Conservation (phyloP, 306 rosid species). For the Prunus padus region DNA sequence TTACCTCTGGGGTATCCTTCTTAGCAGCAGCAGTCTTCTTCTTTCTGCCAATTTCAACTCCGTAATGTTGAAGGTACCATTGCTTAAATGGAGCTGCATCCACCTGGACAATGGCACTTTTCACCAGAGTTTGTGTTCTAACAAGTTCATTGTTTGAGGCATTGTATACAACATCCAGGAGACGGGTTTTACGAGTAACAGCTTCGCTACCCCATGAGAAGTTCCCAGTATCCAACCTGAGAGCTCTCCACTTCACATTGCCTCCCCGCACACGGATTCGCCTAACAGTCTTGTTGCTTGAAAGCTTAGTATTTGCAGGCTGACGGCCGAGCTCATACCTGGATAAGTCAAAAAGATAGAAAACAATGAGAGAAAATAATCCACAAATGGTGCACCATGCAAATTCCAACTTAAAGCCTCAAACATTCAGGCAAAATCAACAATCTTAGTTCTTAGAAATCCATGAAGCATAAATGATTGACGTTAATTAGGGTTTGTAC, state of each 20-base stretch:
- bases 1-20: slow-evolving; percentile 44
- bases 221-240: slow-evolving; percentile 49
- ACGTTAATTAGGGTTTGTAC: neutral
- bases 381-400: no score
- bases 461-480: neutral
- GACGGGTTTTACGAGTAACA: slow-evolving; percentile 42
- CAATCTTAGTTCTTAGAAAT: neutral
- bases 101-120: slow-evolving; percentile 40
- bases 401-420: neutral
- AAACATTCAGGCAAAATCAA: neutral
- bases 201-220: slow-evolving; percentile 48
- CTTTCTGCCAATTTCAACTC: slow-evolving; percentile 44
- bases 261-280: slow-evolving; percentile 44
- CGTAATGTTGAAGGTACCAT: slow-evolving; percentile 47
- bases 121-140: slow-evolving; percentile 48
- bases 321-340: slow-evolving; percentile 55
- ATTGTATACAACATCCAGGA: slow-evolving; percentile 46
- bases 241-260: slow-evolving; percentile 50
- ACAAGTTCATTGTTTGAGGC: slow-evolving; percentile 53
- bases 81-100: slow-evolving; percentile 52
- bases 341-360: no score
- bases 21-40: slow-evolving; percentile 36
- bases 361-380: neutral
- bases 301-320: slow-evolving; percentile 44
- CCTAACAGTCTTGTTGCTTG: slow-evolving; percentile 50